phyloP scores from a whole-genome alignment of 2,329 filamentous ascomycete genomes.

The Pestalotiopsis sp. region DNA sequence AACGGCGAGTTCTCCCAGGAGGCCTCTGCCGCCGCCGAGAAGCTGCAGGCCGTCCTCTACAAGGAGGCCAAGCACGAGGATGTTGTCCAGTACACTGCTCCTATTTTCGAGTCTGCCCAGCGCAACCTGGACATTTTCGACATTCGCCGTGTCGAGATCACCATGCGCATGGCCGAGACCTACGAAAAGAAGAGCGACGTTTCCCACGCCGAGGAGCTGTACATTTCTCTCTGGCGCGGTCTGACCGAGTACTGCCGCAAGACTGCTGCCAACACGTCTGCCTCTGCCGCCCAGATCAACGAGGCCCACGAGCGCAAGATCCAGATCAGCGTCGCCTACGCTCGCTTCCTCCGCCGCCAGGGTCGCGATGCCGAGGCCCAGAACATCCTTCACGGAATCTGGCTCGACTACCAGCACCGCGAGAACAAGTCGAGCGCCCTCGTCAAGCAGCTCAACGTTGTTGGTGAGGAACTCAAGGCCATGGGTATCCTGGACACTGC shows the following conservation, averaged over 20 bases:
- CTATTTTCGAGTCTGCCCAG: constrained; percentile 20
- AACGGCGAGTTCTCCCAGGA: neutral
- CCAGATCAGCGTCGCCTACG: constrained; percentile 21
- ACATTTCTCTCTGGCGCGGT: constrained; percentile 24
- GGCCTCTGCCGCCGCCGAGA: neutral
- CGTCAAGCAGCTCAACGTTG: constrained; percentile 20
- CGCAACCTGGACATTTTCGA: neutral
- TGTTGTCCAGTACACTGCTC: constrained; percentile 19
- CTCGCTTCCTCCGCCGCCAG: constrained; percentile 20
- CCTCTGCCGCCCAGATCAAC: constrained; percentile 15
- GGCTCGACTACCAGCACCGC: constrained; percentile 21
- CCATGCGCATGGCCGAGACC: neutral
- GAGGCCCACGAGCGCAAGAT: constrained; percentile 23
- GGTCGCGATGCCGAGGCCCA: constrained; percentile 19
- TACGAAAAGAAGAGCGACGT: constrained; percentile 19
- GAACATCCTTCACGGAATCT: constrained; percentile 22
- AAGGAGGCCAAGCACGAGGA: neutral
- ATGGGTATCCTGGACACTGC: constrained; percentile 21
- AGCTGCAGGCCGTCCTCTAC: neutral
- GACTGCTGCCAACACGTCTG: constrained; percentile 7
- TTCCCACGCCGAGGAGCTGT: constrained; percentile 22
- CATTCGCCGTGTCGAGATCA: neutral
- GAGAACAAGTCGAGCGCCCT: constrained; percentile 19
- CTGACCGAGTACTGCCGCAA: constrained; percentile 22
- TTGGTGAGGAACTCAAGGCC: constrained; percentile 21